These are phyloP conservation scores for Phytopythium litorale DNA, from an alignment of 352 stramenopile species.

Conservation along the genomic window DNA sequence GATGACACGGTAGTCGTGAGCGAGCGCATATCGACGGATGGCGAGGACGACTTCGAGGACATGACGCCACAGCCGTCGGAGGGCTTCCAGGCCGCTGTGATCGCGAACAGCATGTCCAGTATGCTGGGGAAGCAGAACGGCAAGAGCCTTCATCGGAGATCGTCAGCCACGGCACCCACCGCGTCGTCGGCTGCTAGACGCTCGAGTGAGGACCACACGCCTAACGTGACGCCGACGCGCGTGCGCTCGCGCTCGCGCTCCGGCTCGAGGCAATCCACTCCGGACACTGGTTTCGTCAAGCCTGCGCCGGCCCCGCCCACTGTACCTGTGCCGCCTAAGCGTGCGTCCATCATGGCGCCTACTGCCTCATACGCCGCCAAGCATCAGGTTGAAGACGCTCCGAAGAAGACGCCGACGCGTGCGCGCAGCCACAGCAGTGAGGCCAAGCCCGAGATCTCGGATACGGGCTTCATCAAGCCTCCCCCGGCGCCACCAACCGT, in stretches of 20 bases:
- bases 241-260: background rate
- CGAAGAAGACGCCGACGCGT: slow-evolving; percentile 1
- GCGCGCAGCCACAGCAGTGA: background rate
- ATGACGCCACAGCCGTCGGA: background rate
- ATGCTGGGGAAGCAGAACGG: background rate
- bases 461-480: slow-evolving; percentile 22
- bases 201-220: background rate
- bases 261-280: background rate
- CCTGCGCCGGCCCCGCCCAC: slow-evolving; percentile 12
- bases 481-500: slow-evolving; percentile 16
- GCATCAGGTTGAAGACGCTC: slow-evolving; percentile 6
- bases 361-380: slow-evolving; percentile 26
- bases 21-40: slow-evolving; percentile 50
- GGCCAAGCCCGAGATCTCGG: background rate
- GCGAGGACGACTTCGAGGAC: slow-evolving; percentile 42
- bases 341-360: slow-evolving; percentile 23
- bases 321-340: slow-evolving; percentile 17
- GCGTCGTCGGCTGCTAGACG: slow-evolving; percentile 8
- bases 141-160: background rate
- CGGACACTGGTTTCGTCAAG: slow-evolving; percentile 18
- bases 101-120: slow-evolving; percentile 5
- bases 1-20: slow-evolving; percentile 63
- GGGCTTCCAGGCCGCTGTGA: background rate
- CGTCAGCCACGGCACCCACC: slow-evolving; percentile 7
- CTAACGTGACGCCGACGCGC: background rate